Evolutionary conservation across 805 yeast species (phyloP).

Genomic region (Kuraishia piskuri): DNA sequence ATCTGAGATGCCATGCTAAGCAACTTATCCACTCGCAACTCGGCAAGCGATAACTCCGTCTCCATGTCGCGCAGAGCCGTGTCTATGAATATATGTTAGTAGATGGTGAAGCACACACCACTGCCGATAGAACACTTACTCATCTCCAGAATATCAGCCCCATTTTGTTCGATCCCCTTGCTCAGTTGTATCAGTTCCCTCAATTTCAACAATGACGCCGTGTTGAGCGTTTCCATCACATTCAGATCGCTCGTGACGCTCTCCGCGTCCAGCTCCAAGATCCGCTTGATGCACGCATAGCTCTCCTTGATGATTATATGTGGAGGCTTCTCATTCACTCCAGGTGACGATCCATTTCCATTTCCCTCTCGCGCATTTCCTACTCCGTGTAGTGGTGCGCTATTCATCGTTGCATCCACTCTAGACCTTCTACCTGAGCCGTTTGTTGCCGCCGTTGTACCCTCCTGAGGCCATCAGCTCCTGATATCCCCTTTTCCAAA

Average conservation of each 20-base stretch:
- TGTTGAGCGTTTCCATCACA: conserved; percentile 3
- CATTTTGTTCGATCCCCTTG: neutral
- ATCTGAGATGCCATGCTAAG: neutral
- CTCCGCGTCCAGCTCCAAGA: conserved; percentile 4
- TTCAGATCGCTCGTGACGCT: neutral
- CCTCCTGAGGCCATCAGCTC: neutral
- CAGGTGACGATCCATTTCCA: neutral
- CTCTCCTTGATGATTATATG: conserved; percentile 1
- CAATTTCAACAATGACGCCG: neutral
- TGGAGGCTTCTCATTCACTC: neutral
- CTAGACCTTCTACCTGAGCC: neutral
- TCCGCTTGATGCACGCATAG: conserved; percentile 1
- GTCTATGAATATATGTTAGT: neutral
- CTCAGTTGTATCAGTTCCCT: neutral
- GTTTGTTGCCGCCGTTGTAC: neutral
- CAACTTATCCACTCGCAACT: neutral
- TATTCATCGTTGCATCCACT: neutral
- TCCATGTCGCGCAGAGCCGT: neutral
- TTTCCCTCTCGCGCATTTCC: neutral
- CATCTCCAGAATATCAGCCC: neutral
- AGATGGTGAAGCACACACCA: no score
- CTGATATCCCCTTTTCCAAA: neutral
- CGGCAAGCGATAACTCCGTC: neutral
- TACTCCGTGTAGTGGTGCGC: neutral
- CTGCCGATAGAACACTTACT: neutral